Evolutionary conservation across 108 stramenopile genomes (phyloP).

Genomic region (Skeletonema menzelii): DNA sequence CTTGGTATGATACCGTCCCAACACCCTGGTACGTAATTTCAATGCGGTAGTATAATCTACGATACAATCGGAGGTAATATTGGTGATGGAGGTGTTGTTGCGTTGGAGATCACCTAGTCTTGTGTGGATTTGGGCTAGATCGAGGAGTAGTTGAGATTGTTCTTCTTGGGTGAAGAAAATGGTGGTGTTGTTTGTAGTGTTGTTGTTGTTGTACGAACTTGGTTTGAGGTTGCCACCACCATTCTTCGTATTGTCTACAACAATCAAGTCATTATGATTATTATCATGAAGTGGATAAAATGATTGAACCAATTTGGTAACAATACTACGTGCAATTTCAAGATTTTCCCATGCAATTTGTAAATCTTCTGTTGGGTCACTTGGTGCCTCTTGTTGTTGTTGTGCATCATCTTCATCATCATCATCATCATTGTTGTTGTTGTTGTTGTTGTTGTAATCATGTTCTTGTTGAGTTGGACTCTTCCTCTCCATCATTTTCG

Average conservation of each 20-base stretch:
- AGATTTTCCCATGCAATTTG: constrained; percentile 91
- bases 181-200: no score
- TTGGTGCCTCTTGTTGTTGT: not conserved
- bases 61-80: constrained; percentile 54
- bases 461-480: constrained; percentile 13
- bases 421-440: not conserved
- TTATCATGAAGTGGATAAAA: not conserved
- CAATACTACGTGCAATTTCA: constrained; percentile 70
- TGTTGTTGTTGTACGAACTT: no score
- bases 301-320: constrained; percentile 35
- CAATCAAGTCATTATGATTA: no score
- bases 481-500: constrained; percentile 8
- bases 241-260: no score
- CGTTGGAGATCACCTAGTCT: constrained; percentile 80
- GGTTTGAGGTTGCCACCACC: not conserved
- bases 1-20: constrained; percentile 61
- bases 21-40: constrained; percentile 9
- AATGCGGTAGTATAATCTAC: constrained; percentile 64
- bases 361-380: constrained; percentile 60
- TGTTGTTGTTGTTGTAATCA: no score
- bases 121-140: constrained; percentile 77
- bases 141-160: constrained; percentile 8
- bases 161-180: not conserved
- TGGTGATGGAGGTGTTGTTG: constrained; percentile 48
- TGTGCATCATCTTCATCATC: constrained; percentile 2